Conservation (phyloP, 768 basidiomycete species). For the Suillus luteus region DNA sequence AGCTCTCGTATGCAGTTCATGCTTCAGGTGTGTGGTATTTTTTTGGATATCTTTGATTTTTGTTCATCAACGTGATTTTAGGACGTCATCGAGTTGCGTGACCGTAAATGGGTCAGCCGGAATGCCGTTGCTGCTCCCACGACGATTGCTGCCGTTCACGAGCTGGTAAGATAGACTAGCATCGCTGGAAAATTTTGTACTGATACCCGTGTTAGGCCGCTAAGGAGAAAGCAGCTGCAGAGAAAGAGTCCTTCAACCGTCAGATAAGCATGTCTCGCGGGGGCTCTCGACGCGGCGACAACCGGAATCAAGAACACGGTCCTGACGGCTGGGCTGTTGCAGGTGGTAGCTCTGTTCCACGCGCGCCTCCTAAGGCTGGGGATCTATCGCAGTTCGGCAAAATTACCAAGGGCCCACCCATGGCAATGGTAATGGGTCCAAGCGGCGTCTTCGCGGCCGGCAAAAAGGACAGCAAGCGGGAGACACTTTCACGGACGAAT, state of each 20-base stretch:
- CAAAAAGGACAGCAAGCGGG: constrained; percentile 70
- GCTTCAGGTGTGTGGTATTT: constrained; percentile 70
- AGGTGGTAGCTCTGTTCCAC: constrained; percentile 45
- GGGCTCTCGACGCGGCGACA: constrained; percentile 61
- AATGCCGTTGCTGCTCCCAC: constrained; percentile 73
- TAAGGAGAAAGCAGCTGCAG: constrained; percentile 74
- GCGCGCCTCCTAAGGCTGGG: constrained; percentile 76
- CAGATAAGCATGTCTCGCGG: constrained; percentile 85
- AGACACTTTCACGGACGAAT: constrained; percentile 76
- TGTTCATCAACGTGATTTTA: constrained; percentile 29
- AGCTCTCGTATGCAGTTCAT: constrained; percentile 91
- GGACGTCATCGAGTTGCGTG: constrained; percentile 91
- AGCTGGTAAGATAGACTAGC: constrained; percentile 44
- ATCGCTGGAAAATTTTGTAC: constrained; percentile 8
- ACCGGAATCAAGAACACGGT: constrained; percentile 62
- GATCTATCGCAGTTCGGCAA: constrained; percentile 90
- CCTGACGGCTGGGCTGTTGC: constrained; percentile 85
- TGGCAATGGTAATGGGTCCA: constrained; percentile 76
- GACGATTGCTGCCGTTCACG: constrained; percentile 88
- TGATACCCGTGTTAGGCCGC: constrained; percentile 55
- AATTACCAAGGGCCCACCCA: constrained; percentile 68
- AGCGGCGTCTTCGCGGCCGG: constrained; percentile 77
- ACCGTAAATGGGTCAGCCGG: constrained; percentile 78
- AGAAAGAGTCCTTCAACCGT: constrained; percentile 60
- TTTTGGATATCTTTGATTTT: too few species aligned